Base-by-base conservation (phyloP, 129 eudicot species). In the Pulicaria dysenterica region DNA sequence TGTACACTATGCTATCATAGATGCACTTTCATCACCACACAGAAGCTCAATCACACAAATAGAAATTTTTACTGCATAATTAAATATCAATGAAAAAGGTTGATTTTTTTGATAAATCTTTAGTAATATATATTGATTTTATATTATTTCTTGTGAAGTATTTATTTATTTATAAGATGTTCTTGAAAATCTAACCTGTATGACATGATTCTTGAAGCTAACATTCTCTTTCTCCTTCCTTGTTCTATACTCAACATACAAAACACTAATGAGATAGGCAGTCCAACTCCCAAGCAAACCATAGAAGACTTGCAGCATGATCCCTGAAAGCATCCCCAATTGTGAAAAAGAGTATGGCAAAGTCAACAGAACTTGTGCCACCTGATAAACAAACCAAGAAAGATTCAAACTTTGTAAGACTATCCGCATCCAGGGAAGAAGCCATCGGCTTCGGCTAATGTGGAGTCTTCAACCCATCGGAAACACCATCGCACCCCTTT, bases 311-410 rank as follows among this genome's bases (percentile, higher is more conserved):
- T 90, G 96, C 5, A 90, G 54, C 43, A 84, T 40, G 8, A 89
- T 58, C 34, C 96, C 96, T 57, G 92, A 89, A 70, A 80, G 70
- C 92, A 89, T 86, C 4, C 96, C 92, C 83, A 89, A 68, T 76
- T 89, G 96, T 42, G 96, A 84, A 63, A 89, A 89, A 6, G 92
- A 84, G 89, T 89, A 89, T 64, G 96, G 96, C 66, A 89, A 73
- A 58, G 92, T 89, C 68, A 89, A 77, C 19, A 89, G 79, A 65
- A 89, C 93, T 69, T 89, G 96, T 42, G 96, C 96, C 81, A 89
- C 96, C 96, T 89, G 81, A 53, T 66, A 69, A 17, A 34, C 67
- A 69, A 41, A n/a, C 3, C 11, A 69, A 59, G 11, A 59, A 50
- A 17, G n/a, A 77, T 46, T 76, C 47, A 67, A 67, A 64, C 68